Evolutionary conservation across 352 stramenopile species (phyloP).

Genomic region (Globisporangium camurandrum): DNA sequence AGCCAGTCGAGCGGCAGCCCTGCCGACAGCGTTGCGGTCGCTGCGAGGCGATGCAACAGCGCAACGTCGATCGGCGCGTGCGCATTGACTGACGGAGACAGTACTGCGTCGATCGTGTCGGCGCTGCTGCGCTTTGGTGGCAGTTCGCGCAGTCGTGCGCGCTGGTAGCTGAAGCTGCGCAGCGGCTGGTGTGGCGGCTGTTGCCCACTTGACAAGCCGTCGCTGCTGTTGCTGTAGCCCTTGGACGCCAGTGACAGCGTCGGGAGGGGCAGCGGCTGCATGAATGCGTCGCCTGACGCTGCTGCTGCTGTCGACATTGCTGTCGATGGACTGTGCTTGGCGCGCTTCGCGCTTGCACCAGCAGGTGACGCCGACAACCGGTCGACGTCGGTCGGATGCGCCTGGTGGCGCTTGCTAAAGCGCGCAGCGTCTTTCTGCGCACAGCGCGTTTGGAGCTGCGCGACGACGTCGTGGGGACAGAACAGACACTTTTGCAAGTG

Average conservation of each 20-base stretch:
- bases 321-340: slow-evolving; percentile 5
- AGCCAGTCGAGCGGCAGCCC: slow-evolving; percentile 51
- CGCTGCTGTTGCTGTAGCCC: too few species aligned
- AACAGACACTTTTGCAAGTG: slow-evolving; percentile 77
- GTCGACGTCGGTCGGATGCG: slow-evolving; percentile 28
- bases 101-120: background rate
- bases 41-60: slow-evolving; percentile 30
- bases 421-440: slow-evolving; percentile 65
- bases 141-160: slow-evolving; percentile 4
- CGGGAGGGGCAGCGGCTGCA: too few species aligned
- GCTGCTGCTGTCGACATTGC: background rate
- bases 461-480: slow-evolving; percentile 58
- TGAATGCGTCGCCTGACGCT: too few species aligned
- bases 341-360: slow-evolving; percentile 18
- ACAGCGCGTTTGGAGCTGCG: slow-evolving; percentile 53
- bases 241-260: too few species aligned
- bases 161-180: background rate
- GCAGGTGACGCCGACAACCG: slow-evolving; percentile 8
- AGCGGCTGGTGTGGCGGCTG: too few species aligned
- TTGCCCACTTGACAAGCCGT: too few species aligned
- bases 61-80: background rate
- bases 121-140: slow-evolving; percentile 2
- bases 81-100: background rate
- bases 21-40: slow-evolving; percentile 34
- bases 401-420: slow-evolving; percentile 63